phyloP scores from a whole-genome alignment of 2,329 filamentous ascomycete genomes.

The Bimuria novae-zelandiae region DNA sequence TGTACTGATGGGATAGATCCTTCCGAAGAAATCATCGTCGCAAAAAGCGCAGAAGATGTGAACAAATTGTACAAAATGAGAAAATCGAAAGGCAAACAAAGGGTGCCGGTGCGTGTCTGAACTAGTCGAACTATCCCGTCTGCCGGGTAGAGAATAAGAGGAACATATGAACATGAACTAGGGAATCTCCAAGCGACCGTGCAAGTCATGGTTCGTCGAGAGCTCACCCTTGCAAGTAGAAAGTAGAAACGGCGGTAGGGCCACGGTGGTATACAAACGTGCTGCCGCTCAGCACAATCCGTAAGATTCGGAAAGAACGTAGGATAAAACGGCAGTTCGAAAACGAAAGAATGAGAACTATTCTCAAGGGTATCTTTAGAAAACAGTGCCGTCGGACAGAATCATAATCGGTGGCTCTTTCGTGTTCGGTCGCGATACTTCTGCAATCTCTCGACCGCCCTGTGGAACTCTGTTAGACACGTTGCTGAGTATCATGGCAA shows the following conservation, averaged over 20 bases:
- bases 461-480: conserved; percentile 44
- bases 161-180: conserved; percentile 22
- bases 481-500: neutral
- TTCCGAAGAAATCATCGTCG: neutral
- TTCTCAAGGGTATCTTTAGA: conserved; percentile 61
- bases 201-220: conserved; percentile 5
- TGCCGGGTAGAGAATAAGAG: conserved; percentile 6
- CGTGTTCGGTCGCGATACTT: conserved; percentile 93
- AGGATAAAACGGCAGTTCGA: conserved; percentile 17
- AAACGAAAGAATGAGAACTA: conserved; percentile 25
- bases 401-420: conserved; percentile 97
- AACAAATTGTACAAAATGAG: neutral
- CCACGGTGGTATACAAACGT: neutral
- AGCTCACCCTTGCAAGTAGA: neutral
- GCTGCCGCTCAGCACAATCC: conserved; percentile 8
- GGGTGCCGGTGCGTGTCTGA: neutral
- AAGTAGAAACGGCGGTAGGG: neutral
- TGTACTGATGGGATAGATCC: neutral
- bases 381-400: conserved; percentile 93
- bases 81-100: too few relatives aligned
- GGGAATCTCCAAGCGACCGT: conserved; percentile 7
- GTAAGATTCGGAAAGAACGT: conserved; percentile 22
- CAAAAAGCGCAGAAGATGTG: neutral
- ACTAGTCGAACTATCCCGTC: neutral
- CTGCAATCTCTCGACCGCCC: conserved; percentile 94